Conservation (phyloP, 2,329 filamentous ascomycete species). For the Zasmidium angulare region DNA sequence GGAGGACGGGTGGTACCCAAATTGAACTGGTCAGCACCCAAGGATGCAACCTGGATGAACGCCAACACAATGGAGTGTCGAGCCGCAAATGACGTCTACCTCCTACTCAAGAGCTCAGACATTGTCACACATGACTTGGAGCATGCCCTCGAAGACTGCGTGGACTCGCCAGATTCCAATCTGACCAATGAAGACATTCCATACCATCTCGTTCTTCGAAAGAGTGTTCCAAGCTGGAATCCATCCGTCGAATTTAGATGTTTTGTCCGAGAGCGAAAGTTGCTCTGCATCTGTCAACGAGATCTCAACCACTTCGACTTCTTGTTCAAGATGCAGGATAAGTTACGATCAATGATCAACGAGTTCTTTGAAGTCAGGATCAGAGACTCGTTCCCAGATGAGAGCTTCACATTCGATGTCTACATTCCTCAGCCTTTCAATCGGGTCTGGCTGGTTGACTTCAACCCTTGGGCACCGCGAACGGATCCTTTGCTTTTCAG, state of each 20-base stretch:
- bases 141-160: conserved; percentile 81
- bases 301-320: conserved; percentile 91
- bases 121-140: conserved; percentile 94
- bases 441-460: conserved; percentile 81
- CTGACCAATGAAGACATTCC: conserved; percentile 51
- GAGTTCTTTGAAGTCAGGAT: conserved; percentile 76
- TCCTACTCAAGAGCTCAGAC: conserved; percentile 89
- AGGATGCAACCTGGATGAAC: conserved; percentile 91
- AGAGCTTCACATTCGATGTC: conserved; percentile 84
- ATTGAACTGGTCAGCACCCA: conserved; percentile 95
- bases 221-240: conserved; percentile 78
- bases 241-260: conserved; percentile 92
- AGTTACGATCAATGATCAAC: conserved; percentile 67
- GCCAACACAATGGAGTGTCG: conserved; percentile 89
- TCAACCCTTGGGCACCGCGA: conserved; percentile 89
- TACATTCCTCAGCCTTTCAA: conserved; percentile 79
- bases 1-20: conserved; percentile 88
- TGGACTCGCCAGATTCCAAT: conserved; percentile 36
- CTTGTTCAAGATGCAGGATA: conserved; percentile 64
- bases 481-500: conserved; percentile 88
- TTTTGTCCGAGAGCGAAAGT: conserved; percentile 79
- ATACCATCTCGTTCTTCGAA: conserved; percentile 80
- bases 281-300: conserved; percentile 83
- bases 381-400: conserved; percentile 76
- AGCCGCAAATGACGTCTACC: conserved; percentile 85